These are phyloP conservation scores for Tolypocladium tundrense DNA, from an alignment of 2,329 filamentous ascomycete species.

Conservation along the genomic window DNA sequence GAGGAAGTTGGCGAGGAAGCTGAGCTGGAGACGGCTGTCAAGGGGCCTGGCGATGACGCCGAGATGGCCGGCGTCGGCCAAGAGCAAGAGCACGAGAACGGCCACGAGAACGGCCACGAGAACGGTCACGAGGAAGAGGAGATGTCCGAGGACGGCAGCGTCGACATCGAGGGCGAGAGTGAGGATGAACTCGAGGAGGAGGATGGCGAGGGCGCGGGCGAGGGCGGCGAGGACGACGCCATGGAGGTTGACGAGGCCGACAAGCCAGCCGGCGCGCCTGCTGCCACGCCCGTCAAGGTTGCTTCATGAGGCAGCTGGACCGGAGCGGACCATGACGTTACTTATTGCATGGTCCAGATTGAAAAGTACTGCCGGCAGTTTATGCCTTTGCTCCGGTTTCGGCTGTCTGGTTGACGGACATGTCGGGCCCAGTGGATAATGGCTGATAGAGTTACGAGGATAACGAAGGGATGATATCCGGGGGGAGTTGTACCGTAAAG, in stretches of 20 bases:
- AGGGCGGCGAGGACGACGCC: slow-evolving; percentile 27
- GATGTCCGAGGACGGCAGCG: slow-evolving; percentile 62
- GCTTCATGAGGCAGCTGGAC: slow-evolving; percentile 13
- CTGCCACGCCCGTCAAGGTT: slow-evolving; percentile 21
- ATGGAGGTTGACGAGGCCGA: slow-evolving; percentile 40
- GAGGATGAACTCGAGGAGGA: slow-evolving; percentile 63
- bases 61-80: slow-evolving; percentile 66
- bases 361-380: neutral
- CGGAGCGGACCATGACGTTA: neutral
- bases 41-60: slow-evolving; percentile 51
- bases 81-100: slow-evolving; percentile 26
- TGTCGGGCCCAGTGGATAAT: neutral
- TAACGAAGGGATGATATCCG: slow-evolving; percentile 1
- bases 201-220: slow-evolving; percentile 25
- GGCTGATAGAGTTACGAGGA: neutral
- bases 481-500: neutral
- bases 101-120: slow-evolving; percentile 19
- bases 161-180: slow-evolving; percentile 70
- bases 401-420: neutral
- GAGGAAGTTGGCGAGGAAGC: slow-evolving; percentile 54
- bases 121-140: slow-evolving; percentile 53
- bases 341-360: neutral
- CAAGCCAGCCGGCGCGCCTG: slow-evolving; percentile 19
- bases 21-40: slow-evolving; percentile 40
- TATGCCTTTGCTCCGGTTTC: neutral